Conservation (phyloP, 768 basidiomycete genomes). For the Leccinellum rugosiceps region DNA sequence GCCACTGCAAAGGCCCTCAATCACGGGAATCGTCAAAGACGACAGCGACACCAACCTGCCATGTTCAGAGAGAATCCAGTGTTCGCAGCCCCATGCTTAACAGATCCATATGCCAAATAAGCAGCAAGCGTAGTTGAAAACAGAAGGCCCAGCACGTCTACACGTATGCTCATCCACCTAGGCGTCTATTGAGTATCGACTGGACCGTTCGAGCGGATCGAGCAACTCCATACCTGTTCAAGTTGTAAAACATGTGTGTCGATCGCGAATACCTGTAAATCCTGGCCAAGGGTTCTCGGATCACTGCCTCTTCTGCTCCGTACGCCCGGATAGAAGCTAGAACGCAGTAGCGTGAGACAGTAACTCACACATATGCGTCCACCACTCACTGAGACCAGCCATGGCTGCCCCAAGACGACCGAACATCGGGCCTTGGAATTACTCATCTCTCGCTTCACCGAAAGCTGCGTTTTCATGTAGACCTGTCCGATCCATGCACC, state of each 20-base stretch:
- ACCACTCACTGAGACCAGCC: not conserved
- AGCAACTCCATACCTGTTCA: slow-evolving; percentile 38
- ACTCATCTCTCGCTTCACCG: slow-evolving; percentile 6
- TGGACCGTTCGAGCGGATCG: not conserved
- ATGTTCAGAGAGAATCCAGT: slow-evolving; percentile 40
- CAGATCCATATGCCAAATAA: slow-evolving; percentile 5
- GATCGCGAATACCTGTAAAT: slow-evolving; percentile 48
- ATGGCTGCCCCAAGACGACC: slow-evolving; percentile 3
- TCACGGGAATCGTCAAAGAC: not conserved
- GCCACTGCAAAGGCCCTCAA: slow-evolving; percentile 33
- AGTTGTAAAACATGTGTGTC: slow-evolving; percentile 43
- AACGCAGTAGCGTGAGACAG: not conserved
- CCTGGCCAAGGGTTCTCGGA: slow-evolving; percentile 38
- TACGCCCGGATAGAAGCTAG: slow-evolving; percentile 27
- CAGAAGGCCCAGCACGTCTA: slow-evolving; percentile 44
- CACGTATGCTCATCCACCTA: slow-evolving; percentile 48
- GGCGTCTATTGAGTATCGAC: not conserved
- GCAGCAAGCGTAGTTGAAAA: not conserved
- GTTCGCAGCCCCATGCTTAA: slow-evolving; percentile 14
- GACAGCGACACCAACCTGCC: slow-evolving; percentile 32
- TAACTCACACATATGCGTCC: accelerated
- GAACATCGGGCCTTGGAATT: not conserved
- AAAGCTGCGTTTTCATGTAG: slow-evolving; percentile 1
- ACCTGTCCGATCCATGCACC: not conserved
- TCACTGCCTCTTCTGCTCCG: slow-evolving; percentile 45